These are phyloP conservation scores for Chlorella sp. DNA, from an alignment of 139 green algal genomes.

Conservation along the genomic window DNA sequence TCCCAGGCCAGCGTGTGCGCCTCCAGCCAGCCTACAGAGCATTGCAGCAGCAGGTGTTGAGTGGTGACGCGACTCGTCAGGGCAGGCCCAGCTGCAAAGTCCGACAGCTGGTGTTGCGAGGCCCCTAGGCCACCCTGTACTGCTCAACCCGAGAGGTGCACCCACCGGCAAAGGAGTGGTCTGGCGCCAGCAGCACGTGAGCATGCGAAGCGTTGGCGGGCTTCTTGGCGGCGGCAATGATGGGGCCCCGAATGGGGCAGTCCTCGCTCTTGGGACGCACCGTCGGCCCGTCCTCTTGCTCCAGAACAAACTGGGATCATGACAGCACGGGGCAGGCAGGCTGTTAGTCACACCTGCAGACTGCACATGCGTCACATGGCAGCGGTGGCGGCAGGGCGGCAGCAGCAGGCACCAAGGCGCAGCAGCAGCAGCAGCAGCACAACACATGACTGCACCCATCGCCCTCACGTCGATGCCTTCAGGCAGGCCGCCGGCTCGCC, in stretches of 20 bases:
- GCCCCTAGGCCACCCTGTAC: too few relatives aligned
- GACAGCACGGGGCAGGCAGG: too few relatives aligned
- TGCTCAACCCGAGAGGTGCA: background rate
- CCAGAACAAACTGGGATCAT: constrained; percentile 1
- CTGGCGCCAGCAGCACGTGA: background rate
- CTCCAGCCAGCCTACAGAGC: constrained; percentile 4
- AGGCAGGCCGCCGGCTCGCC: background rate
- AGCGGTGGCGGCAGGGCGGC: too few relatives aligned
- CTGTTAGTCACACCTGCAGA: too few relatives aligned
- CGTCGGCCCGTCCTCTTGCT: constrained; percentile 12
- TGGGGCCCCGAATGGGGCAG: constrained; percentile 2
- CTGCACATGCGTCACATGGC: too few relatives aligned
- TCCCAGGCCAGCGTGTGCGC: constrained; percentile 17
- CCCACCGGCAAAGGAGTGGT: constrained; percentile 2
- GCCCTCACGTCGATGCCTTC: constrained; percentile 22
- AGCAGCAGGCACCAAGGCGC: background rate
- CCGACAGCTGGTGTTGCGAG: too few relatives aligned
- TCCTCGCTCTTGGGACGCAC: background rate
- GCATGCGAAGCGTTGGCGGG: background rate
- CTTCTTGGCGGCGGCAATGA: constrained; percentile 3
- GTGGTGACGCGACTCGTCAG: too few relatives aligned
- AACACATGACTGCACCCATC: too few relatives aligned
- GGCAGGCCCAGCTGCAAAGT: too few relatives aligned
- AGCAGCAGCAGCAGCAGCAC: background rate
- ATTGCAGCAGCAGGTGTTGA: background rate